Conservation (phyloP, 306 rosid genomes). For the Gillenia trifoliata region DNA sequence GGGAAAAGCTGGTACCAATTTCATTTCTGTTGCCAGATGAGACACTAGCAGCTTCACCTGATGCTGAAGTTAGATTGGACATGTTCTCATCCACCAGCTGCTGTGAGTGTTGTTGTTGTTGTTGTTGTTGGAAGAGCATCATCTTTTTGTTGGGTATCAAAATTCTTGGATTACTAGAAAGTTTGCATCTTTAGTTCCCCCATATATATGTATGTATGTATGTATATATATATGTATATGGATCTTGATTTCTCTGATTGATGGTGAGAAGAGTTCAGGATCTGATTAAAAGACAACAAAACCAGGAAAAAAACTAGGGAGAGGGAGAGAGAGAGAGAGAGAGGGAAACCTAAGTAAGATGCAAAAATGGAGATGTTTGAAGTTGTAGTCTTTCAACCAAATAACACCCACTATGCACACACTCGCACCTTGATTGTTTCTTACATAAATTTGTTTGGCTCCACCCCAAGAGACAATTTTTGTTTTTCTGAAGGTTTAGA, state of each 20-base stretch:
- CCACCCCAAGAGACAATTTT: conserved; percentile 74
- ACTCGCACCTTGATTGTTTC: conserved; percentile 36
- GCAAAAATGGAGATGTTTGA: conserved; percentile 15
- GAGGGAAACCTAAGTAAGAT: conserved; percentile 23
- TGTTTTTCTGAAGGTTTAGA: conserved; percentile 31
- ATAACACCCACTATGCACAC: conserved; percentile 16
- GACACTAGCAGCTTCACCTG: conserved; percentile 78
- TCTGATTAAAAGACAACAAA: conserved; percentile 30
- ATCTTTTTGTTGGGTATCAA: conserved; percentile 19
- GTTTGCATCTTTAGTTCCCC: conserved; percentile 18
- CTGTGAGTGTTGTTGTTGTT: conserved; percentile 13
- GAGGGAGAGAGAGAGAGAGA: not conserved
- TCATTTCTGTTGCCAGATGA: conserved; percentile 79
- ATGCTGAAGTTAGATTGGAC: conserved; percentile 90
- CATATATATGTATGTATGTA: conserved; percentile 13
- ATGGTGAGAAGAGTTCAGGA: conserved; percentile 25
- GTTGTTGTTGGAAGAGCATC: conserved; percentile 55
- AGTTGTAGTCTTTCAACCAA: conserved; percentile 18
- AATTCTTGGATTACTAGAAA: conserved; percentile 15
- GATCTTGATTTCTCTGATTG: conserved; percentile 46
- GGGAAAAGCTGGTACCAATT: conserved; percentile 40
- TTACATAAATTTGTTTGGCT: conserved; percentile 59
- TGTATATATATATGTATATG: conserved; percentile 10
- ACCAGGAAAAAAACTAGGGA: conserved; percentile 11
- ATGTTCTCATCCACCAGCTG: conserved; percentile 66